Conservation (phyloP, 148 eudicot genomes). For the Cornus florida region DNA sequence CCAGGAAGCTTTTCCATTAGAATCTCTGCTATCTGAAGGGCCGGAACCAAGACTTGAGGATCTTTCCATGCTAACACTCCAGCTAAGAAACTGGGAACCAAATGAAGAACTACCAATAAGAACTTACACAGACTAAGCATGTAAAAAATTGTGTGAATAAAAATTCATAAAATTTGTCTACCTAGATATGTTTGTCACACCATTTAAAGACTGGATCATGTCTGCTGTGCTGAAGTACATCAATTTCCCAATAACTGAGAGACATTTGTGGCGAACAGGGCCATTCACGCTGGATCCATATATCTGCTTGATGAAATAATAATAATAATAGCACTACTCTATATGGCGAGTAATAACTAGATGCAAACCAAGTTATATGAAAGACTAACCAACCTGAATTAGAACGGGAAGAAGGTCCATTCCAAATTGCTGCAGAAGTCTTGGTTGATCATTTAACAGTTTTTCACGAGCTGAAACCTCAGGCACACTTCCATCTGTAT, state of each 20-base stretch:
- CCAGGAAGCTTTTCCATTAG: slow-evolving; percentile 95
- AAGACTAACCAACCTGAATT: slow-evolving; percentile 79
- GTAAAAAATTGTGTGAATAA: neutral
- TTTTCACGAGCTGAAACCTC: slow-evolving; percentile 75
- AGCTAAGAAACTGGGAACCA: slow-evolving; percentile 71
- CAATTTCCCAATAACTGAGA: slow-evolving; percentile 88
- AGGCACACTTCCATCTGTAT: slow-evolving; percentile 43
- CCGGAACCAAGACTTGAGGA: slow-evolving; percentile 93
- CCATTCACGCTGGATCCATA: slow-evolving; percentile 99
- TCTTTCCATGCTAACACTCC: slow-evolving; percentile 99
- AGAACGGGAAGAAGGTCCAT: slow-evolving; percentile 92
- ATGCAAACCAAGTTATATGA: neutral
- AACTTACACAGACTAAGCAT: neutral
- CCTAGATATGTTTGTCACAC: slow-evolving; percentile 84
- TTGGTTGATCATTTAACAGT: slow-evolving; percentile 86
- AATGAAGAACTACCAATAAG: neutral
- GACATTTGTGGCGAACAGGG: slow-evolving; percentile 96
- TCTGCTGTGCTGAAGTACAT: slow-evolving; percentile 93
- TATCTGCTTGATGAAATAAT: slow-evolving; percentile 45
- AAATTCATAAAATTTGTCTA: slow-evolving; percentile 16
- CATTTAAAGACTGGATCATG: slow-evolving; percentile 73
- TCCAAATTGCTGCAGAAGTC: slow-evolving; percentile 90
- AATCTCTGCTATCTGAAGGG: slow-evolving; percentile 94
- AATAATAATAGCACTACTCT: neutral
- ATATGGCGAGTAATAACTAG: neutral